These are phyloP conservation scores for Eudorina sp. DNA, from an alignment of 139 green algal species.

Conservation along the genomic window DNA sequence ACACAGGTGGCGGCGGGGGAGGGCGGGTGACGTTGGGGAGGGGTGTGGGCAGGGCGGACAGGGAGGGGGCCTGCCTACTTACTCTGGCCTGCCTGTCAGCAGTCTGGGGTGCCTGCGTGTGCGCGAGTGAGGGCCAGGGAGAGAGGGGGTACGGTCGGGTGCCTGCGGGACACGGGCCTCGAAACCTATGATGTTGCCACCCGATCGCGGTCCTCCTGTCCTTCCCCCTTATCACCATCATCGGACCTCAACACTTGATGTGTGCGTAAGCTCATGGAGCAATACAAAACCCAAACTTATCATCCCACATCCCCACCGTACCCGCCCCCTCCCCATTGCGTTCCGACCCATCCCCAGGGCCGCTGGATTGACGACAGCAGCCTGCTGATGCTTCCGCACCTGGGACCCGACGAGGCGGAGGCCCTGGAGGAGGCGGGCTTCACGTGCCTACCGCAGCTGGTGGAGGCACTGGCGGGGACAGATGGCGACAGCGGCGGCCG, in stretches of 20 bases:
- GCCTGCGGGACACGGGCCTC: not conserved
- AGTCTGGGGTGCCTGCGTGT: too few species aligned
- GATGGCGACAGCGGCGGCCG: not conserved
- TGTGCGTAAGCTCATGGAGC: too few species aligned
- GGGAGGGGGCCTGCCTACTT: not conserved
- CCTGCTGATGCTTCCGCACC: slow-evolving; percentile 80
- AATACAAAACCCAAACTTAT: too few species aligned
- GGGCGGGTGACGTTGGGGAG: not conserved
- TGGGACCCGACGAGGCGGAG: slow-evolving; percentile 52
- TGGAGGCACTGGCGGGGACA: slow-evolving; percentile 57
- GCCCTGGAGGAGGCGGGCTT: slow-evolving; percentile 59
- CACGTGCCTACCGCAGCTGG: slow-evolving; percentile 65
- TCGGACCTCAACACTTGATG: too few species aligned
- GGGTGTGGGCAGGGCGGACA: not conserved
- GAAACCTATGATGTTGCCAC: too few species aligned
- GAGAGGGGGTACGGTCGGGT: not conserved
- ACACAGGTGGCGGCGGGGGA: slow-evolving; percentile 83
- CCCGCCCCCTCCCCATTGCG: too few species aligned
- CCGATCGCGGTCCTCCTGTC: too few species aligned
- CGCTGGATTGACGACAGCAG: slow-evolving; percentile 82
- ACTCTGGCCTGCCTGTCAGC: too few species aligned
- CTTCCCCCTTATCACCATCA: too few species aligned
- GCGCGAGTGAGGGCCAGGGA: not conserved
- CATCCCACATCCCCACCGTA: too few species aligned
- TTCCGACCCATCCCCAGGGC: slow-evolving; percentile 69